phyloP scores from a whole-genome alignment of 192 early-diverging fungal species.

The Gamsiella multidivaricata region DNA sequence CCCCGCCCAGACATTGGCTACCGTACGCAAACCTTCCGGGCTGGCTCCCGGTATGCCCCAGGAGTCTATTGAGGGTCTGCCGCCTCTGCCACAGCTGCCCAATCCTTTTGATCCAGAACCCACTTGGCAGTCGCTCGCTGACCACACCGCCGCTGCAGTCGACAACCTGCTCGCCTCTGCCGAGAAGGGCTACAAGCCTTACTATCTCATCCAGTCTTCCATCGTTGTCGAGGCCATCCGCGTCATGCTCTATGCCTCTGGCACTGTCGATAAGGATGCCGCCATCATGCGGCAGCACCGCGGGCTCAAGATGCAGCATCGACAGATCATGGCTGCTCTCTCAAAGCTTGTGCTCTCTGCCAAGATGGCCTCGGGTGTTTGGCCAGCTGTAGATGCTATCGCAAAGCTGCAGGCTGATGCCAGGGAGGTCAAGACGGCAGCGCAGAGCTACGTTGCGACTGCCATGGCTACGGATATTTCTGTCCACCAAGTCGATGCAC shows the following conservation, averaged over 20 bases:
- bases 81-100: constrained; percentile 41
- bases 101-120: constrained; percentile 49
- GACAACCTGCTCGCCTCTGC: constrained; percentile 63
- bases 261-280: constrained; percentile 75
- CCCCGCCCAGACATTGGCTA: constrained; percentile 41
- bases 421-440: constrained; percentile 77
- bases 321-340: constrained; percentile 80
- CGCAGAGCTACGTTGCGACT: constrained; percentile 72
- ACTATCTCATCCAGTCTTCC: constrained; percentile 68
- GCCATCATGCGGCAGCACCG: constrained; percentile 71
- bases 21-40: constrained; percentile 39
- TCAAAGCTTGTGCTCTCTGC: constrained; percentile 77
- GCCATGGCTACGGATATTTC: constrained; percentile 41
- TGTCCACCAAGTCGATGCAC: constrained; percentile 47
- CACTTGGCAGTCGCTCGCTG: constrained; percentile 66
- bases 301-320: constrained; percentile 75
- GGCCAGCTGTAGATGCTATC: constrained; percentile 87
- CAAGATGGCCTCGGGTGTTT: constrained; percentile 76
- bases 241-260: constrained; percentile 85
- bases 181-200: constrained; percentile 67
- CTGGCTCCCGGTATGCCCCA: constrained; percentile 49
- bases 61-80: constrained; percentile 55
- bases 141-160: constrained; percentile 59
- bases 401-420: constrained; percentile 77
- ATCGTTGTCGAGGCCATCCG: constrained; percentile 84